Conservation (phyloP, 441 rosid genomes). For the Gossypium davidsonii region DNA sequence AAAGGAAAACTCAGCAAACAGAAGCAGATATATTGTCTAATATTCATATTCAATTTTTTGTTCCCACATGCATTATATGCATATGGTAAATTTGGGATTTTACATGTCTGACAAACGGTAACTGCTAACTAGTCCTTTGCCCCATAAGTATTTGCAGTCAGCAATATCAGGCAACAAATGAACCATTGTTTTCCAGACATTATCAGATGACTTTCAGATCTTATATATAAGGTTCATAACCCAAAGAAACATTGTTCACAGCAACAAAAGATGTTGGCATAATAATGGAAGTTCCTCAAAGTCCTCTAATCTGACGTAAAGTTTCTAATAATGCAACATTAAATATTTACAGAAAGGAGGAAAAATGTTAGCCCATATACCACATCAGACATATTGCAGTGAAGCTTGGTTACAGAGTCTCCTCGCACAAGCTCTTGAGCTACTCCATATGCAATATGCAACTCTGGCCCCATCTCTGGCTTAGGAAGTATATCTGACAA, state of each 20-base stretch:
- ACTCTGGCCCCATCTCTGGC: conserved; percentile 91
- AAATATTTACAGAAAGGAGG: neutral
- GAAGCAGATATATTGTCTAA: neutral
- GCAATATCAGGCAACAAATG: neutral
- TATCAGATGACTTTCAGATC: neutral
- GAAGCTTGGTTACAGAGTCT: conserved; percentile 88
- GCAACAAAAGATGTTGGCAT: neutral
- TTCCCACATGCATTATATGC: neutral
- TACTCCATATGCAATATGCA: conserved; percentile 75
- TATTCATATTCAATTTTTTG: neutral
- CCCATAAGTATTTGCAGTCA: neutral
- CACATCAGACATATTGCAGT: conserved; percentile 93
- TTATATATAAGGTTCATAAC: neutral
- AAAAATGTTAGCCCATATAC: conserved; percentile 23
- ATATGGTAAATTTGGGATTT: neutral
- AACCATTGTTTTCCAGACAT: neutral
- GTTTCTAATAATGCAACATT: neutral
- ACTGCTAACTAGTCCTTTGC: neutral
- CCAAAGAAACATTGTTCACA: neutral
- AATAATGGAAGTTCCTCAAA: neutral
- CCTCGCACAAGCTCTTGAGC: conserved; percentile 78
- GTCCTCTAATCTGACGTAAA: neutral
- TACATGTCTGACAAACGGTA: neutral
- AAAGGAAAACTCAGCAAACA: neutral
- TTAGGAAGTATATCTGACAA: conserved; percentile 41